A percentile compares a stretch with the other conserved stretches of the same genome.
phyloP scores from a whole-genome alignment of 768 basidiomycete genomes.

The Russula emetica region DNA sequence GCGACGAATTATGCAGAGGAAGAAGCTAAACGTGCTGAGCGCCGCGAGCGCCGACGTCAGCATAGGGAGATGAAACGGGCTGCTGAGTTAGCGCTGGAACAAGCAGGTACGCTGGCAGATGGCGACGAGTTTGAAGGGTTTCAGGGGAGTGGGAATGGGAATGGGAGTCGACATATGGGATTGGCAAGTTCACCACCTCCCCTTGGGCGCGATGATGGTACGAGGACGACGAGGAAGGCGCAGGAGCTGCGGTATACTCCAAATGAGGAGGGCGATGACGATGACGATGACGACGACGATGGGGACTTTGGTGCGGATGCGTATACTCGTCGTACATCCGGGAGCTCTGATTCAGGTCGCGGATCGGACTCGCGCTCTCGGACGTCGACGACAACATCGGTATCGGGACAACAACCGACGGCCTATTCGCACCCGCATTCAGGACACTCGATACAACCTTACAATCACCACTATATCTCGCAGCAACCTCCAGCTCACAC shows the following conservation, averaged over 20 bases:
- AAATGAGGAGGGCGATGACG: conserved; percentile 33
- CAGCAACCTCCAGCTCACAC: conserved; percentile 31
- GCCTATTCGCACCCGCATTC: background rate
- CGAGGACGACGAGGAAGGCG: conserved; percentile 20
- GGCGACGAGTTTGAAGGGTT: conserved; percentile 60
- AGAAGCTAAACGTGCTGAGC: conserved; percentile 42
- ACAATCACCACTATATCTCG: conserved; percentile 31
- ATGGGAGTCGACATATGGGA: background rate
- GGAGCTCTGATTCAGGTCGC: conserved; percentile 34
- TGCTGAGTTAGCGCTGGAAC: conserved; percentile 39
- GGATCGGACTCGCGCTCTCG: conserved; percentile 61
- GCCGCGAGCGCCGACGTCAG: conserved; percentile 44
- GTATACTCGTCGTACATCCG: conserved; percentile 40
- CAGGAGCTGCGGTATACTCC: conserved; percentile 5
- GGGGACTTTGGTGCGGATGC: conserved; percentile 56
- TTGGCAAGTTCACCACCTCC: conserved; percentile 14
- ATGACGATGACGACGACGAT: conserved; percentile 48
- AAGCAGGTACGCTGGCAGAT: conserved; percentile 25
- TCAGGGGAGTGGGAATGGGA: conserved; percentile 53
- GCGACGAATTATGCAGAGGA: conserved; percentile 35
- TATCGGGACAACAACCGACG: conserved; percentile 20
- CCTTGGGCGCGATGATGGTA: background rate
- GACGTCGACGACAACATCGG: conserved; percentile 45
- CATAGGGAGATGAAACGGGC: conserved; percentile 44
- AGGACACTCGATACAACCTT: conserved; percentile 9